Percentiles rank a stretch among this genome's conserved stretches.
Conservation (phyloP, 352 stramenopile species). For the Globisporangium recalcitrans region DNA sequence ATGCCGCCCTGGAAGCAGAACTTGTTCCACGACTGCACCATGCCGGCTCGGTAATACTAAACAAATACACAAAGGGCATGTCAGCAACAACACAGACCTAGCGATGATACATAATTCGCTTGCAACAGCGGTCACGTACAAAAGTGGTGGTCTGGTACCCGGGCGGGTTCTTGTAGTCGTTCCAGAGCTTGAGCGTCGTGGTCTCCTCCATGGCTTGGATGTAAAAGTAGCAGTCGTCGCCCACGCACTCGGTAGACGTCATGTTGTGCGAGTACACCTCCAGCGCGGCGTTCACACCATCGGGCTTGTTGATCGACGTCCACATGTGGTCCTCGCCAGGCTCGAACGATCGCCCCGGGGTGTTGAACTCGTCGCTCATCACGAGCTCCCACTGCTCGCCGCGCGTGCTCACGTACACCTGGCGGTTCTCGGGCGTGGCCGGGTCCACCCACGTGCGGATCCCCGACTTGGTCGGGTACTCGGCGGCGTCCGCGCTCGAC, state of each 20-base stretch:
- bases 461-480: conserved; percentile 50
- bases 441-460: conserved; percentile 62
- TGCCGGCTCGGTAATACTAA: conserved; percentile 48
- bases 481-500: conserved; percentile 11
- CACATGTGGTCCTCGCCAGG: conserved; percentile 93
- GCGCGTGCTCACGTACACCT: conserved; percentile 48
- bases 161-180: conserved; percentile 51
- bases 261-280: conserved; percentile 74
- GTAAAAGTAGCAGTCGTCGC: conserved; percentile 54
- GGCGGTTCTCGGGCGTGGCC: conserved; percentile 31
- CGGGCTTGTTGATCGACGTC: conserved; percentile 79
- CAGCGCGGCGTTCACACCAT: conserved; percentile 67
- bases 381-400: conserved; percentile 55
- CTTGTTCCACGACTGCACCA: conserved; percentile 93
- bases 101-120: background rate
- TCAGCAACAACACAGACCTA: conserved; percentile 18
- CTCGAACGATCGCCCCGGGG: conserved; percentile 70
- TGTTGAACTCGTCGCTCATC: conserved; percentile 80
- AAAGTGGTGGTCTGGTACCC: conserved; percentile 44
- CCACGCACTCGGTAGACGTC: conserved; percentile 51
- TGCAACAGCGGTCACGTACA: conserved; percentile 1
- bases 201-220: conserved; percentile 44
- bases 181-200: conserved; percentile 47
- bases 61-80: conserved; percentile 11
- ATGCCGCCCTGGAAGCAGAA: conserved; percentile 95